A percentile compares a stretch with the other conserved stretches of the same genome.
Conservation (phyloP, 2,329 filamentous ascomycete genomes). For the Ascochyta viciae-villosae region DNA sequence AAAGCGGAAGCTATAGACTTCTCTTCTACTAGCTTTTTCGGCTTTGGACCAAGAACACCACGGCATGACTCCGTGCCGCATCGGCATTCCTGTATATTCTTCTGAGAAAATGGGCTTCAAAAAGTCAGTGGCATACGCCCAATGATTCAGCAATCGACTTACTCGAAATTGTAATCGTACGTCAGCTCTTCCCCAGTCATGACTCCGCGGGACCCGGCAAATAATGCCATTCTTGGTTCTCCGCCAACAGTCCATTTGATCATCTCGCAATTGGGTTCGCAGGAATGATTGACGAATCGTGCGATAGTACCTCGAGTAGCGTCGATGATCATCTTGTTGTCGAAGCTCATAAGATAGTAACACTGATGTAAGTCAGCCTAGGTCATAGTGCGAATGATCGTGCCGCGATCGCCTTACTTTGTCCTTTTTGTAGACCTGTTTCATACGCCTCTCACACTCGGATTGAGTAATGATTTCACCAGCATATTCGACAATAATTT, state of each 20-base stretch:
- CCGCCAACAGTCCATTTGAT: constrained; percentile 96
- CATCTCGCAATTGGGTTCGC: constrained; percentile 95
- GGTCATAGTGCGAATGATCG: not conserved
- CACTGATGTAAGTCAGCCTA: constrained; percentile 64
- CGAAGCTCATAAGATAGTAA: constrained; percentile 98
- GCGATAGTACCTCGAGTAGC: constrained; percentile 95
- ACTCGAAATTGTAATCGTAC: constrained; percentile 86
- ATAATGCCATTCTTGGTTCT: constrained; percentile 94
- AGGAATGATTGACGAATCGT: constrained; percentile 97
- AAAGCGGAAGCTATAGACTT: constrained; percentile 40
- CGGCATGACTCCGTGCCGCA: constrained; percentile 68
- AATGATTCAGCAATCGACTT: constrained; percentile 35
- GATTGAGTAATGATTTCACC: constrained; percentile 96
- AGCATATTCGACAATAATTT: constrained; percentile 98
- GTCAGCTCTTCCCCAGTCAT: constrained; percentile 95
- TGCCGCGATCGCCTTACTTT: constrained; percentile 64
- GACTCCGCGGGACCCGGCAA: constrained; percentile 87
- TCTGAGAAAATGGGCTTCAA: constrained; percentile 56
- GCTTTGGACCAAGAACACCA: constrained; percentile 65
- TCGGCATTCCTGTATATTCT: constrained; percentile 69
- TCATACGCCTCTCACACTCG: constrained; percentile 94
- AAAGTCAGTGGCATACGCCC: not conserved
- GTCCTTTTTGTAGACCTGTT: constrained; percentile 90
- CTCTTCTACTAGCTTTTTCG: constrained; percentile 55
- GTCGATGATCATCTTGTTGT: constrained; percentile 98